Evolutionary conservation across 345 rosid species (phyloP), one percentile per base, ranked within the genome.

Genomic region (Xanthoceras sorbifolium): DNA sequence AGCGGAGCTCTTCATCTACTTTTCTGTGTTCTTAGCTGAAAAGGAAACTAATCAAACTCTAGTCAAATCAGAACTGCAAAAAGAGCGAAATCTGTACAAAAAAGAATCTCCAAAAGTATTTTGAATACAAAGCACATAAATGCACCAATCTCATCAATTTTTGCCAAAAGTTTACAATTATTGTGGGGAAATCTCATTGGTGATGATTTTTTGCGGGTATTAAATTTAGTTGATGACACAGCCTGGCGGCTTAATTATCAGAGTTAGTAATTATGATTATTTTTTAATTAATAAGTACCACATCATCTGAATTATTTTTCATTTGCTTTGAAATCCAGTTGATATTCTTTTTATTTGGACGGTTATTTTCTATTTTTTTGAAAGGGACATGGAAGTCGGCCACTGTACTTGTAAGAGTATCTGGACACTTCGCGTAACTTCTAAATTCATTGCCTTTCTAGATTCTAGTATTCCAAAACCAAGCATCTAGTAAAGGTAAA

Each of bases 71-170:
- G 48, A 22, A n/a, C 17, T 26, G 14, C 2, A 9, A 65, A 42
- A 23, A 8, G n/a, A 25, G 4, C 38, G 28, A 46, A 42, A 5
- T 32, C 44, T 50, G 25, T 52, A 12, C 12, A 1, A 54, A 1
- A 54, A 22, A 71, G 64, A 36, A 71, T 57, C 75, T 55, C 48
- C n/a, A 57, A 71, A 57, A 52, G 73, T 12, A 23, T 36, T 10
- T 20, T 40, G 52, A 38, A n/a, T 1, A 22, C 26, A 23, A 25
- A 68, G 3, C 28, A 15, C 12, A 6, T 11, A 15, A 18, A 64
- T 14, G 11, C 9, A 32, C 46, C n/a, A 64, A 18, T 18, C 25
- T 32, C 29, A 38, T 15, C 11, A 44, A n/a, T 38, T 4, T 50
- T 17, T 14, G 48, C 69, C 18, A 38, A 65, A 34, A 48, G 54